Conservation (phyloP, 768 basidiomycete genomes). For the Hortiboletus campestris region DNA sequence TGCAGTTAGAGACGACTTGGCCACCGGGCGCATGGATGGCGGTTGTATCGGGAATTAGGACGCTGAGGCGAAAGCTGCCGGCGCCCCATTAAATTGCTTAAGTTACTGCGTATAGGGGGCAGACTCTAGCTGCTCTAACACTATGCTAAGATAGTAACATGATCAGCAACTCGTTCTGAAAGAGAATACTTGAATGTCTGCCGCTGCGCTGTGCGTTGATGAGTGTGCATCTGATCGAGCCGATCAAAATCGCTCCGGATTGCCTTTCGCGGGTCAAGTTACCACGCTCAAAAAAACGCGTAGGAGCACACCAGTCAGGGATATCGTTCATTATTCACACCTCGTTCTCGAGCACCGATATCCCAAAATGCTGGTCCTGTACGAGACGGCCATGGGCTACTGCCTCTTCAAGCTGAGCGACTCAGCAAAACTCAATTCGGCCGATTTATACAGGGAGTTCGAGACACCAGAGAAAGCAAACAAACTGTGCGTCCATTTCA, state of each 20-base stretch:
- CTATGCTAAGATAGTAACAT: slow-evolving; percentile 47
- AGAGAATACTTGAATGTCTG: slow-evolving; percentile 34
- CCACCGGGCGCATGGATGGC: slow-evolving; percentile 55
- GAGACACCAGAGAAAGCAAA: slow-evolving; percentile 89
- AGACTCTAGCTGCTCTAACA: slow-evolving; percentile 72
- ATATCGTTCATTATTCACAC: neutral
- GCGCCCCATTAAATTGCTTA: slow-evolving; percentile 54
- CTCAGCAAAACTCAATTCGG: slow-evolving; percentile 80
- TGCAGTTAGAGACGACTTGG: slow-evolving; percentile 53
- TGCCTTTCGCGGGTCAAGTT: slow-evolving; percentile 27
- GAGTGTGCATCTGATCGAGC: slow-evolving; percentile 5
- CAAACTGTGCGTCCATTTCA: slow-evolving; percentile 67
- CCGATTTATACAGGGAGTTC: slow-evolving; percentile 90
- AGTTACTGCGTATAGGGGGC: slow-evolving; percentile 68
- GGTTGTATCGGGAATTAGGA: slow-evolving; percentile 53
- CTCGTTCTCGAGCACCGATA: slow-evolving; percentile 1
- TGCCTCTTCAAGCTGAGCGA: slow-evolving; percentile 96
- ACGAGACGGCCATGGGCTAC: slow-evolving; percentile 95
- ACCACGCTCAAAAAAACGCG: slow-evolving; percentile 35
- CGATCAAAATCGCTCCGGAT: neutral
- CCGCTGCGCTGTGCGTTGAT: neutral
- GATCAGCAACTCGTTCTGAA: neutral
- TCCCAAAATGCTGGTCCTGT: slow-evolving; percentile 83
- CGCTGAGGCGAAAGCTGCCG: slow-evolving; percentile 62
- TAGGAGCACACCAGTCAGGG: neutral